A percentile compares a stretch with the other conserved stretches of the same genome.
Evolutionary conservation across 2,329 filamentous ascomycete species (phyloP).

Genomic region (Diaporthe velutina): DNA sequence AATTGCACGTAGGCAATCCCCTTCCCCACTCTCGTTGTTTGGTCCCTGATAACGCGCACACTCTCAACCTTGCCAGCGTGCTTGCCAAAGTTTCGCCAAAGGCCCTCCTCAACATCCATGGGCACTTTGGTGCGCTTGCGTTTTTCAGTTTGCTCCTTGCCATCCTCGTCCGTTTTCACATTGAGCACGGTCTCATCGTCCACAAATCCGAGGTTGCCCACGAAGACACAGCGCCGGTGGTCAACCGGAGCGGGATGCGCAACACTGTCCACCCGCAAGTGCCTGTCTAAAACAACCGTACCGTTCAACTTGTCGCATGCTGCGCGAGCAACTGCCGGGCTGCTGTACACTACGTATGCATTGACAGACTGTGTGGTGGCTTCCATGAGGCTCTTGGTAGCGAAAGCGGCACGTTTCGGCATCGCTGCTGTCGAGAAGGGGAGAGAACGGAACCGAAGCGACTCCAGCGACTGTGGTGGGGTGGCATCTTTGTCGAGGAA

Average conservation of each 20-base stretch:
- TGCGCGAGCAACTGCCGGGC: constrained; percentile 78
- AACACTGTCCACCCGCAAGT: constrained; percentile 91
- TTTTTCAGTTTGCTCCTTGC: constrained; percentile 71
- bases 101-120: constrained; percentile 90
- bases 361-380: constrained; percentile 94
- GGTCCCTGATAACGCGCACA: constrained; percentile 91
- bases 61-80: constrained; percentile 86
- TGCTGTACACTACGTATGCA: constrained; percentile 92
- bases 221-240: constrained; percentile 92
- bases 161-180: constrained; percentile 74
- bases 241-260: constrained; percentile 88
- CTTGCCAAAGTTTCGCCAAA: constrained; percentile 85
- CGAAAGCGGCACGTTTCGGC: constrained; percentile 94
- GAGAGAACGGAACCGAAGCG: constrained; percentile 92
- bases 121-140: constrained; percentile 79
- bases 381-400: constrained; percentile 90
- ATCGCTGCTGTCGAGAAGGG: constrained; percentile 82
- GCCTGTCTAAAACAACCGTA: constrained; percentile 84
- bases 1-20: constrained; percentile 99
- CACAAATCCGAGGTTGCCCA: constrained; percentile 96
- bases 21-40: constrained; percentile 92
- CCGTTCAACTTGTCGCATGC: constrained; percentile 87
- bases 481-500: constrained; percentile 70
- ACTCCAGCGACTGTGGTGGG: constrained; percentile 82
- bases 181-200: constrained; percentile 85